phyloP scores from a whole-genome alignment of 805 yeast species.

The Lachancea waltii region DNA sequence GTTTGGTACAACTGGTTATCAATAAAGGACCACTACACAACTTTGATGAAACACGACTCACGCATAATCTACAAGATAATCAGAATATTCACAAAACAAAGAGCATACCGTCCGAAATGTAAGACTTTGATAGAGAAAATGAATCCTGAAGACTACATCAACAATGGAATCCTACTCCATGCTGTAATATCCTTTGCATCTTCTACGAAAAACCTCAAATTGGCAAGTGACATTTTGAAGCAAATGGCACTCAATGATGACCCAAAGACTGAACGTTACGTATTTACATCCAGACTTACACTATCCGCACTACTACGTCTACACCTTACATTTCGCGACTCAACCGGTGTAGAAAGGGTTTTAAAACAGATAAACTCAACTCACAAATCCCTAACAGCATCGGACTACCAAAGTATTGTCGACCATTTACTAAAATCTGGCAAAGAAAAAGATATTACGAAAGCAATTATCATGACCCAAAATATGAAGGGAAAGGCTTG shows the following conservation, averaged over 20 bases:
- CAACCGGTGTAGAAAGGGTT: constrained; percentile 24
- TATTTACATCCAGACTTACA: constrained; percentile 19
- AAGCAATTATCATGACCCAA: constrained; percentile 20
- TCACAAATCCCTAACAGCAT: constrained; percentile 18
- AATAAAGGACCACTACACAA: constrained; percentile 14
- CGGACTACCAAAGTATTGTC: constrained; percentile 20
- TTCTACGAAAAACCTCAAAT: constrained; percentile 8
- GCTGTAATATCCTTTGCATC: constrained; percentile 20
- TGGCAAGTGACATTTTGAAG: constrained; percentile 19
- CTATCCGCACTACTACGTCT: constrained; percentile 21
- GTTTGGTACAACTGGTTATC: constrained; percentile 20
- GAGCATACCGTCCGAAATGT: constrained; percentile 17
- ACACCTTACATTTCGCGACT: constrained; percentile 26
- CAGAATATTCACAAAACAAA: constrained; percentile 17
- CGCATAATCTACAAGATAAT: constrained; percentile 22
- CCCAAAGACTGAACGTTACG: constrained; percentile 12
- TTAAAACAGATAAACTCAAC: constrained; percentile 18
- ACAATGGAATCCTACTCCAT: constrained; percentile 24
- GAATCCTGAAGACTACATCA: constrained; percentile 20
- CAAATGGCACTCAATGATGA: constrained; percentile 17
- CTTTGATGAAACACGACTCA: constrained; percentile 21
- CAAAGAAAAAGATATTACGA: constrained; percentile 14
- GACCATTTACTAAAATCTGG: constrained; percentile 15
- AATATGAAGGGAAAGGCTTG: constrained; percentile 15
- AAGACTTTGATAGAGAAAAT: constrained; percentile 15